phyloP scores from a whole-genome alignment of 192 early-diverging fungal genomes.

The Coemansia reversa region DNA sequence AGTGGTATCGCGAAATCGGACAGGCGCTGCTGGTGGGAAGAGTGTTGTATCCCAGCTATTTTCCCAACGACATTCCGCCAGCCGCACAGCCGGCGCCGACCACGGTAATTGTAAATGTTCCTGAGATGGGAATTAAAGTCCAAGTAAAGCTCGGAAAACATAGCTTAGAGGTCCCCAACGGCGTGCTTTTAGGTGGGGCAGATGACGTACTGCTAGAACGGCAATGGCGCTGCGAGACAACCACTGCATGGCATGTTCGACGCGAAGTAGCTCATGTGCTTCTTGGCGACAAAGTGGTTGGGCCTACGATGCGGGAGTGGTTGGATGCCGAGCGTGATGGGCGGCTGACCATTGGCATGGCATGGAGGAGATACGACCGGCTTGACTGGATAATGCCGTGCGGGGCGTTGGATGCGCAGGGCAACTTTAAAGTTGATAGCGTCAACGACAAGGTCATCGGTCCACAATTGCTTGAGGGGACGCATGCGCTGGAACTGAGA shows the following conservation, averaged over 20 bases:
- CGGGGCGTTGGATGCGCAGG: slow-evolving; percentile 18
- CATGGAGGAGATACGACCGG: slow-evolving; percentile 41
- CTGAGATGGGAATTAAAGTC: slow-evolving; percentile 54
- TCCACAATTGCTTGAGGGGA: slow-evolving; percentile 35
- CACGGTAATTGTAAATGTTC: slow-evolving; percentile 34
- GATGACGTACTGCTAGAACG: slow-evolving; percentile 29
- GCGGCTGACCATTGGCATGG: slow-evolving; percentile 41
- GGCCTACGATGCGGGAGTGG: slow-evolving; percentile 32
- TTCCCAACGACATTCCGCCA: slow-evolving; percentile 20
- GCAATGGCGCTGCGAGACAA: slow-evolving; percentile 42
- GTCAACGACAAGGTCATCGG: slow-evolving; percentile 28
- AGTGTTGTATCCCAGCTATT: slow-evolving; percentile 20
- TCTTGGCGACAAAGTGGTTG: slow-evolving; percentile 31
- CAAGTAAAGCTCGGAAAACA: slow-evolving; percentile 36
- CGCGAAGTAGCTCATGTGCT: slow-evolving; percentile 26
- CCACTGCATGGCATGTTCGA: slow-evolving; percentile 45
- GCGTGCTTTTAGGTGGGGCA: slow-evolving; percentile 16
- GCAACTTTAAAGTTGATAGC: slow-evolving; percentile 8
- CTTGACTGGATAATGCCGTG: slow-evolving; percentile 49
- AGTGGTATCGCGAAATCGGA: slow-evolving; percentile 49
- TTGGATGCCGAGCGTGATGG: slow-evolving; percentile 32
- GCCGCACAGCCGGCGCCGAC: slow-evolving; percentile 28
- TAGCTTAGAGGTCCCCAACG: slow-evolving; percentile 14
- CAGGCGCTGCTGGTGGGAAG: slow-evolving; percentile 31
- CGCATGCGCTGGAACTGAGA: slow-evolving; percentile 47